Evolutionary conservation across 805 yeast genomes (phyloP).

Genomic region (Ogataea minuta): DNA sequence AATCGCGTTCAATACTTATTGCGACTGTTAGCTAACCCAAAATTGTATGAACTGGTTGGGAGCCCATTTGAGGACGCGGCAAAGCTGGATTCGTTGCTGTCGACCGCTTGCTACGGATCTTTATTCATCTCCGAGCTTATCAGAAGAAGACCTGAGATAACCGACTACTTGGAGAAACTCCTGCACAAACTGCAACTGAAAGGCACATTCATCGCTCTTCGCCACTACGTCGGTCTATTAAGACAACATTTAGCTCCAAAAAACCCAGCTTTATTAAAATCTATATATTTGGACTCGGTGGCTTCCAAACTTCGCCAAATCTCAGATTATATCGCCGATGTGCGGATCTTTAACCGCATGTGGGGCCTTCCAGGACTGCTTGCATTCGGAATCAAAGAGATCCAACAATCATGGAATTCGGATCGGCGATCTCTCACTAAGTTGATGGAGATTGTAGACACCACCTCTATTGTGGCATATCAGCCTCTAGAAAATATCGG

Average conservation of each 20-base stretch:
- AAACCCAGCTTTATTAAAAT: not conserved
- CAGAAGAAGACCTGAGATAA: conserved; percentile 20
- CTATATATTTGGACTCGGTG: not conserved
- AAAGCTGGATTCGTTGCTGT: conserved; percentile 32
- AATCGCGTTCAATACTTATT: conserved; percentile 1
- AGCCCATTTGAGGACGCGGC: conserved; percentile 27
- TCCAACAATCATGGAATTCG: conserved; percentile 10
- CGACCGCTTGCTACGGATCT: conserved; percentile 34
- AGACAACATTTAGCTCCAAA: not conserved
- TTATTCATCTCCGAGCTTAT: conserved; percentile 30
- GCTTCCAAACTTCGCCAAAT: conserved; percentile 24
- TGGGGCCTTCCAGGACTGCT: conserved; percentile 34
- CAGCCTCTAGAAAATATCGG: conserved; percentile 38
- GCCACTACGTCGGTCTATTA: not conserved
- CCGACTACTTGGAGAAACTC: conserved; percentile 4
- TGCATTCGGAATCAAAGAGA: conserved; percentile 23
- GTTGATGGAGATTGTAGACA: conserved; percentile 26
- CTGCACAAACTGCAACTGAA: conserved; percentile 6
- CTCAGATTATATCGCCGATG: conserved; percentile 34
- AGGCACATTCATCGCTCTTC: not conserved
- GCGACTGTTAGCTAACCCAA: conserved; percentile 23
- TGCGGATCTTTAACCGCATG: conserved; percentile 37
- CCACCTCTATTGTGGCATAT: conserved; percentile 27
- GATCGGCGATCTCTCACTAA: conserved; percentile 18
- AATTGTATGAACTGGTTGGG: conserved; percentile 28